A percentile compares a stretch with the other conserved stretches of the same genome.
phyloP scores from a whole-genome alignment of 2,329 filamentous ascomycete species.

The Curvularia lunata region DNA sequence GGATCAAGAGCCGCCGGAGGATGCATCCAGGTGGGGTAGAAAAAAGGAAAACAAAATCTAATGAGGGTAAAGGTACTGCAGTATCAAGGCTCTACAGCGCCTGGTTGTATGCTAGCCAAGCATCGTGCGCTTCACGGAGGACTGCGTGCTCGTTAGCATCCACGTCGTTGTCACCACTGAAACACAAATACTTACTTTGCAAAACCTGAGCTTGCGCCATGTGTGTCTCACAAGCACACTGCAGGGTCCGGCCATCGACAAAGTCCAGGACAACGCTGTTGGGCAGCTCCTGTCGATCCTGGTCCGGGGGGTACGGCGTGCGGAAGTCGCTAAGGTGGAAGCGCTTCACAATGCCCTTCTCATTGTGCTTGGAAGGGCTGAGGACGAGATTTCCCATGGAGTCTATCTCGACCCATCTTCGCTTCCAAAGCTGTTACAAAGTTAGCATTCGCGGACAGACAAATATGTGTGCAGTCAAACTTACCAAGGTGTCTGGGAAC shows the following conservation, averaged over 20 bases:
- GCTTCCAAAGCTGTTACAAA: conserved; percentile 77
- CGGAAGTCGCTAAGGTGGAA: conserved; percentile 88
- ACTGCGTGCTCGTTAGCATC: conserved; percentile 35
- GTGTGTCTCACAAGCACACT: conserved; percentile 60
- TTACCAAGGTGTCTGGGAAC: conserved; percentile 85
- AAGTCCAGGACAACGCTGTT: conserved; percentile 77
- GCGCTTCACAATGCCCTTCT: conserved; percentile 71
- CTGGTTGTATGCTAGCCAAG: conserved; percentile 45
- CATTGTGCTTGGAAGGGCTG: conserved; percentile 69
- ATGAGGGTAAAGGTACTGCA: conserved; percentile 12
- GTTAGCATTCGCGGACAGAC: conserved; percentile 10
- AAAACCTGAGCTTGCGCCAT: conserved; percentile 45
- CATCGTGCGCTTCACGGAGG: conserved; percentile 47
- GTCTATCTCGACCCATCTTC: conserved; percentile 85
- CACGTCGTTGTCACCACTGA: neutral
- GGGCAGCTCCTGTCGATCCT: conserved; percentile 89
- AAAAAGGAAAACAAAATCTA: conserved; percentile 12
- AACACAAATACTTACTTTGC: conserved; percentile 36
- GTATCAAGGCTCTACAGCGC: conserved; percentile 16
- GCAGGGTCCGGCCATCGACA: conserved; percentile 65
- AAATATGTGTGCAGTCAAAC: conserved; percentile 19
- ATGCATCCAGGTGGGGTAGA: conserved; percentile 1
- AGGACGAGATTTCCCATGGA: conserved; percentile 82
- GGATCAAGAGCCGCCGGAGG: neutral
- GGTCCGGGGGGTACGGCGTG: conserved; percentile 79